These are phyloP conservation scores for Phialocephala sp. DNA, from an alignment of 2,329 filamentous ascomycete species.

Conservation along the genomic window DNA sequence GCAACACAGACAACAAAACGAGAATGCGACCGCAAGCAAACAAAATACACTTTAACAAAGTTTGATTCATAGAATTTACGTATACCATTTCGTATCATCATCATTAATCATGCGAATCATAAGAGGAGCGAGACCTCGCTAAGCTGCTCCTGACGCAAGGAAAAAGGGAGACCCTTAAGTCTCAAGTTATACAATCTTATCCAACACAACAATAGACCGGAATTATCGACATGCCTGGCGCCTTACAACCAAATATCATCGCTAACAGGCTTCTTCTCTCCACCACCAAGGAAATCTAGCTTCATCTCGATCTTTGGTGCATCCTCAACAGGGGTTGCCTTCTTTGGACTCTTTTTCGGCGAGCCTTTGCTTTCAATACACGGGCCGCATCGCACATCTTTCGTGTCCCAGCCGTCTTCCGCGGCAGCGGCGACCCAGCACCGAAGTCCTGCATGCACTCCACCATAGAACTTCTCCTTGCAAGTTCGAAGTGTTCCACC, in stretches of 20 bases:
- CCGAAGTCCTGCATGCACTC: slow-evolving; percentile 85
- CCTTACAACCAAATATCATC: slow-evolving; percentile 37
- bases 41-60: background rate
- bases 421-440: slow-evolving; percentile 89
- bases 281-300: slow-evolving; percentile 36
- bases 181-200: slow-evolving; percentile 13
- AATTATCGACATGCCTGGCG: background rate
- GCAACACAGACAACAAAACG: background rate
- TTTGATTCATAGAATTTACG: slow-evolving; percentile 25
- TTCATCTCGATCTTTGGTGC: slow-evolving; percentile 43
- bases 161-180: slow-evolving; percentile 14
- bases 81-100: slow-evolving; percentile 25
- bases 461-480: slow-evolving; percentile 97
- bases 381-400: slow-evolving; percentile 78
- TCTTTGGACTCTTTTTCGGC: slow-evolving; percentile 52
- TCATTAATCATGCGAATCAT: slow-evolving; percentile 26
- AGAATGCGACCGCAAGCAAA: background rate
- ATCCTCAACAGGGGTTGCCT: slow-evolving; percentile 27
- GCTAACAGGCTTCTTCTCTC: slow-evolving; percentile 25
- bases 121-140: slow-evolving; percentile 4
- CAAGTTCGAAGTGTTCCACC: slow-evolving; percentile 84
- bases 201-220: background rate
- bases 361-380: slow-evolving; percentile 46
- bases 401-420: slow-evolving; percentile 88
- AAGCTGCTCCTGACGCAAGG: background rate